Evolutionary conservation across 1,284 basidiomycete species (phyloP), one percentile per base, ranked within the genome.

Genomic region (Wallemia hederae): DNA sequence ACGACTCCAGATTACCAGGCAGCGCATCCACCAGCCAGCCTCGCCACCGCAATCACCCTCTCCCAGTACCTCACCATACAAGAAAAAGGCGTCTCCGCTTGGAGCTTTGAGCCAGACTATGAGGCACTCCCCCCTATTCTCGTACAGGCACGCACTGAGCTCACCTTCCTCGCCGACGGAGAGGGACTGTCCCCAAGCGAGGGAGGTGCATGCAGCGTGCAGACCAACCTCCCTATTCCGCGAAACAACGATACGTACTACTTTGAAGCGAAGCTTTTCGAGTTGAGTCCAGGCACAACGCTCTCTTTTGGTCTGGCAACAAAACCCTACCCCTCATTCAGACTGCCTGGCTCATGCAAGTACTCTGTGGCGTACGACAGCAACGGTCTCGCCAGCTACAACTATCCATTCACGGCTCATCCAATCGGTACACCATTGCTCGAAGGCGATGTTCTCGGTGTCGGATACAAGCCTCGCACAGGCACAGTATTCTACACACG

Each of bases 181-280:
- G 82, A 85, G 22, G 88, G 86, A 22, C 74, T 75, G 73, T 65
- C 72, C 0, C 67, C 67, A 3, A 65, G 70, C 34, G 74, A 76
- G 65, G 74, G 74, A 14, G 75, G 74, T 7, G 85, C 86, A 1
- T 89, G 89, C 24, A 86, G 80, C 62, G 90, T 96, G 2, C 87
- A 94, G 73, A 90, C 87, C 59, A 96, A 96, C 69, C 76, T 96
- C 5, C 90, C 90, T 0, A 73, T 96, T 2, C 90, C 90, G 15
- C 92, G 92, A 69, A 75, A 94, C 60, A 96, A 96, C 72, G 90
- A 96, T 70, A 88, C 92, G 15, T 96, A 96, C 70, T 96, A 96
- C 70, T 96, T 86, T 84, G 90, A 96, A 69, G 84, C 89, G 64
- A 96, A 96, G 74, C 85, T 94, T 82, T 96, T 89, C 69, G 90